Base-by-base conservation (phyloP, 805 yeast genomes). In the Lachancea quebecensis region DNA sequence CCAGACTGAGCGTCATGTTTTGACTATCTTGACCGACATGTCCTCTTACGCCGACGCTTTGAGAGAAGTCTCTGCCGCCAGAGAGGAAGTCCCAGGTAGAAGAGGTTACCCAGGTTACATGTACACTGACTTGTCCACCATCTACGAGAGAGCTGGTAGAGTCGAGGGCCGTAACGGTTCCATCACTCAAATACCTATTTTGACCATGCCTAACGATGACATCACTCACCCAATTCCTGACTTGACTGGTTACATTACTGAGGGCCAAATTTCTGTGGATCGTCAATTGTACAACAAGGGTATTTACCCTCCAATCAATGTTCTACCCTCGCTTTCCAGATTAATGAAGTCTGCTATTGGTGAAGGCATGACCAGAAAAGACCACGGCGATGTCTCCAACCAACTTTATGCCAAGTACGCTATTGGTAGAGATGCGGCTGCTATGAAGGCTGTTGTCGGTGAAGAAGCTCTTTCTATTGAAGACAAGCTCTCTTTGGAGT, bases 41-140 rank as follows among this genome's bases (percentile, higher is more conserved):
- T 88, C 97, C 25, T 93, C 99, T n/a, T 93, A 93, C 67, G 99
- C 99, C 35, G 99, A 93, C 69, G 99, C 99, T 35, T 75, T 93
- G 65, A 90, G 99, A 82, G 99, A 93, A 75, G 99, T 93, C 42
- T 89, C 97, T 52, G 99, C 99, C 50, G 99, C 99, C 40, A 89
- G 99, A 78, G 99, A 93, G 73, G 99, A 95, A 74, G 99, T 93
- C 39, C 99, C 99, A 66, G 99, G 99, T 78, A 89, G 99, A 80
- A 89, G 99, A 82, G 99, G 99, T 77, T 93, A 93, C 71, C 99
- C 99, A 54, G 99, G 99, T 85, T 93, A 93, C 71, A 93, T 93
- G 99, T 93, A 93, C 74, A 93, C 99, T 39, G 99, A 93, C 83
- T 87, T 93, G 76, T 87, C 98, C 42, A 93, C 98, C 42, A 89